phyloP scores from a whole-genome alignment of 208 protist species.

The Trypanosoma conorhini region DNA sequence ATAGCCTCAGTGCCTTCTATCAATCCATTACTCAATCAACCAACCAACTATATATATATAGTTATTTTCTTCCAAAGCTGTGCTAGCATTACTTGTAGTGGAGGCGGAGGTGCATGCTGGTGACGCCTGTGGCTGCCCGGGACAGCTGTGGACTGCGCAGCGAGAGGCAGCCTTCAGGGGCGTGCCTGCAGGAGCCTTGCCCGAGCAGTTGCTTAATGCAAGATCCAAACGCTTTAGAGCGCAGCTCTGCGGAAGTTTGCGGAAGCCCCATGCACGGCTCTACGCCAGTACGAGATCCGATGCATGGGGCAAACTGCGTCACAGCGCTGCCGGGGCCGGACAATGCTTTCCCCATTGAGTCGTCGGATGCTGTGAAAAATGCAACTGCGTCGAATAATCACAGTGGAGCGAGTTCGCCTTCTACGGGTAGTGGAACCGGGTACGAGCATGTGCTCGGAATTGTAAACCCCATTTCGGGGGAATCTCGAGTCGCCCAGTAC shows the following conservation, averaged over 20 bases:
- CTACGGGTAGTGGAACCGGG: neutral
- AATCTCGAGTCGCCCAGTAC: slow-evolving; percentile 31
- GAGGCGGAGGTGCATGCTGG: neutral
- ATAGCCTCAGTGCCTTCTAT: neutral
- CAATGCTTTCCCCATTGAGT: neutral
- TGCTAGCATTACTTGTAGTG: neutral
- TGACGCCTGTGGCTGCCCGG: neutral
- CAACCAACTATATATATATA: slow-evolving; percentile 3
- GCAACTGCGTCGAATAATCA: neutral
- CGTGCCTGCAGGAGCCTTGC: neutral
- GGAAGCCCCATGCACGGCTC: neutral
- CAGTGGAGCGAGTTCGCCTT: neutral
- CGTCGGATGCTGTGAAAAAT: neutral
- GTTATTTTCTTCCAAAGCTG: neutral
- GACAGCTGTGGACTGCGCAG: neutral
- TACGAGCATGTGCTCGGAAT: slow-evolving; percentile 58
- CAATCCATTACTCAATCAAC: neutral
- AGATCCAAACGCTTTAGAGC: neutral
- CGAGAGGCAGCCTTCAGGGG: neutral
- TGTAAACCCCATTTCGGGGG: slow-evolving; percentile 73
- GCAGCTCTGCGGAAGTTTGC: neutral
- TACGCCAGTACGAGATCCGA: neutral
- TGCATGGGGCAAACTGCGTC: neutral
- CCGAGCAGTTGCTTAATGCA: neutral
- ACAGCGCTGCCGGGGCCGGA: neutral